Evolutionary conservation across 148 eudicot species (phyloP).

Genomic region (Simmondsia chinensis): DNA sequence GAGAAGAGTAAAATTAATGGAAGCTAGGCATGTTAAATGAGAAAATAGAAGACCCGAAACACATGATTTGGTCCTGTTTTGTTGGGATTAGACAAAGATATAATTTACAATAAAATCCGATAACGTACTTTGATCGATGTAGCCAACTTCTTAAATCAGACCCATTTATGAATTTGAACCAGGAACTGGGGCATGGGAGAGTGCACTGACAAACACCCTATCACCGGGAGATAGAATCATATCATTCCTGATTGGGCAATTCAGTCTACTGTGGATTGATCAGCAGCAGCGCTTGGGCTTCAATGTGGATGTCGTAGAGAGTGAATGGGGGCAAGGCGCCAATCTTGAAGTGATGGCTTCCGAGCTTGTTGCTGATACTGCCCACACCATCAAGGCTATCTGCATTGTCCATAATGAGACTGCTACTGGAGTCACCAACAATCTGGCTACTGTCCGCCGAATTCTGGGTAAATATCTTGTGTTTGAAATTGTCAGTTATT

Average conservation of each 20-base stretch:
- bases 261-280: conserved; percentile 98
- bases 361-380: conserved; percentile 65
- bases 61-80: too few species aligned
- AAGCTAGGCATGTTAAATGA: too few species aligned
- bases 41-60: too few species aligned
- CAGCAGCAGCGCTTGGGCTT: conserved; percentile 94
- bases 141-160: too few species aligned
- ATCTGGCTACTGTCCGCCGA: conserved; percentile 81
- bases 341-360: conserved; percentile 79
- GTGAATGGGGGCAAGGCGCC: conserved; percentile 97
- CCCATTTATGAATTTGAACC: conserved; percentile 1
- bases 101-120: not conserved
- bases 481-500: too few species aligned
- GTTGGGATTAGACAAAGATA: too few species aligned
- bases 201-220: conserved; percentile 93
- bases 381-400: conserved; percentile 86
- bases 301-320: conserved; percentile 88
- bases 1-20: too few species aligned
- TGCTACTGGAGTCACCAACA: conserved; percentile 98
- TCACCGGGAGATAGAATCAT: conserved; percentile 86
- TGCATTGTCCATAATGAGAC: conserved; percentile 99
- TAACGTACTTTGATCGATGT: too few species aligned
- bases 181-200: conserved; percentile 99
- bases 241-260: conserved; percentile 90
- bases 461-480: conserved; percentile 53